Base-by-base conservation (phyloP, 2,329 filamentous ascomycete genomes). In the Rhinocladiella similis region DNA sequence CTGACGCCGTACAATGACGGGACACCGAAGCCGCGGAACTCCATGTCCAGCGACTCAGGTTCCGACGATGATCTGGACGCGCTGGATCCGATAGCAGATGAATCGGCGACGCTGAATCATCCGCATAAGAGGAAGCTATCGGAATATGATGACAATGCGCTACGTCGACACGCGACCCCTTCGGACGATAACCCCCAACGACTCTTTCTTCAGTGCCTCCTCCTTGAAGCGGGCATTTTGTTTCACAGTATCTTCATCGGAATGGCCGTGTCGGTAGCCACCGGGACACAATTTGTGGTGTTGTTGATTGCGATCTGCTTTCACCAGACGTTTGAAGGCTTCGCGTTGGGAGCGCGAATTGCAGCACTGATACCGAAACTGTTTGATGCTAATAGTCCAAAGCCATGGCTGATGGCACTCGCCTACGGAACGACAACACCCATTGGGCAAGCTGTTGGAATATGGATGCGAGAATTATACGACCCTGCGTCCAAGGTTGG, bases 181-280 rank as follows among this genome's bases (percentile, higher is more conserved):
- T 51, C 62, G 22, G 59, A 54, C 57, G 57, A 47, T 80, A 89
- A 67, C 78, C 87, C 72, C 57, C 83, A 86, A 66, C 81, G 86
- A 10, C 81, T 87, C 62, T 80, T 92, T 64, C 75, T 92, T 19
- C 90, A 94, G 70, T 92, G 89, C 64, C 76, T 93, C 45, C 80
- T 94, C 20, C 81, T 94, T 2, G 90, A 93, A 73, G 89, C 89
- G 0, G 90, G 90, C 18, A 93, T 94, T 59, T 80, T 94, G 14
- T 93, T 93, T 69, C 90, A 94, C 75, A 89, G 85, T 67, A 80
- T 94, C 52, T 94, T 94, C 67, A 93, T 94, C 65, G 90, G 90
- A 60, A 92, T 93, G 88, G 89, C 90, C 3, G 80, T 94, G 27
- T 91, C 88, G 1, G 90, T 94, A 1, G 86, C 90, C 0, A 91